Evolutionary conservation across 495 filamentous ascomycete species (phyloP).

Genomic region (Copromyces sp.): DNA sequence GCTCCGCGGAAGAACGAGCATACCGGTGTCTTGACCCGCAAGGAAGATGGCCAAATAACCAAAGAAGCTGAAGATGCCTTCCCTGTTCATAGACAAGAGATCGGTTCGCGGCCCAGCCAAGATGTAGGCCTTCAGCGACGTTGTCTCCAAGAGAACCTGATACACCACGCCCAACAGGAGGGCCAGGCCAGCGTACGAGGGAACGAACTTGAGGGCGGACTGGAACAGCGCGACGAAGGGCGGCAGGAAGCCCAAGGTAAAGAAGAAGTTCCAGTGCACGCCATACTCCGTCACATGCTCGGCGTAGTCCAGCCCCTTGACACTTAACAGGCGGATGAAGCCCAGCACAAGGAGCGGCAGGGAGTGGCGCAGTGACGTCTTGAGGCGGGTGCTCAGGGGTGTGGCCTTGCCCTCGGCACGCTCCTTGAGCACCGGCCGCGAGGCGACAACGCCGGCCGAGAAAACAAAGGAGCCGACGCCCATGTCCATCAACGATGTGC

Average conservation of each 20-base stretch:
- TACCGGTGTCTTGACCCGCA: conserved; percentile 72
- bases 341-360: conserved; percentile 76
- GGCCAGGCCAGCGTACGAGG: conserved; percentile 63
- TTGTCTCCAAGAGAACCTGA: conserved; percentile 65
- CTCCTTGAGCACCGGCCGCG: conserved; percentile 72
- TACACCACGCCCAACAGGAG: conserved; percentile 55
- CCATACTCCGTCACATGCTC: conserved; percentile 98
- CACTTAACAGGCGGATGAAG: conserved; percentile 68
- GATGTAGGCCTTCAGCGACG: conserved; percentile 70
- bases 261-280: conserved; percentile 99
- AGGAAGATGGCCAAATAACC: conserved; percentile 96
- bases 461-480: conserved; percentile 98
- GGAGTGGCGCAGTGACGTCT: conserved; percentile 62
- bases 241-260: conserved; percentile 82
- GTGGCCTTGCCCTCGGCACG: conserved; percentile 37
- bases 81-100: conserved; percentile 78
- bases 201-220: conserved; percentile 46
- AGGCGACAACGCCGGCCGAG: conserved; percentile 84
- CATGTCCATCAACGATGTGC: conserved; percentile 95
- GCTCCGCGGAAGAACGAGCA: conserved; percentile 60
- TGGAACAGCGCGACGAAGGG: conserved; percentile 86
- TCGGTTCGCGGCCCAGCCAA: conserved; percentile 70
- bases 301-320: conserved; percentile 91
- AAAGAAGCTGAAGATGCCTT: conserved; percentile 85
- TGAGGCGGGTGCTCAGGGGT: conserved; percentile 45